Conservation (phyloP, 2,329 filamentous ascomycete genomes). For the Aureobasidium sp. region DNA sequence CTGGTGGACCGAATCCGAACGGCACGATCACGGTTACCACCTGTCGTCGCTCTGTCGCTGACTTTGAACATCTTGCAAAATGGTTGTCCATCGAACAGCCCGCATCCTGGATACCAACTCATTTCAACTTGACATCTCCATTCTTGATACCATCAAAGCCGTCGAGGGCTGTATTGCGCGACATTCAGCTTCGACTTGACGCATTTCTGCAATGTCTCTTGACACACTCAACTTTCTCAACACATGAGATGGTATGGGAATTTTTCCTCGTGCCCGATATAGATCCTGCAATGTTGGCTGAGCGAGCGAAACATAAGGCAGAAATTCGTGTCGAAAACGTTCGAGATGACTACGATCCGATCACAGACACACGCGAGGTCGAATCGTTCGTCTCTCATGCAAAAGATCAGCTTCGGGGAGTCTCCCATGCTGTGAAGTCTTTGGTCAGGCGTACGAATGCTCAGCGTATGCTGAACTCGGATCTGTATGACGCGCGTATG, state of each 20-base stretch:
- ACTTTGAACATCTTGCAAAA: constrained; percentile 84
- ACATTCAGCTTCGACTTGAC: constrained; percentile 80
- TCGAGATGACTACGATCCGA: constrained; percentile 77
- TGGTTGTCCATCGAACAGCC: constrained; percentile 84
- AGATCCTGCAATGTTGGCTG: constrained; percentile 79
- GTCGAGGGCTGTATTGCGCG: constrained; percentile 74
- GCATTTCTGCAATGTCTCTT: constrained; percentile 82
- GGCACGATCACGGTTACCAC: constrained; percentile 90
- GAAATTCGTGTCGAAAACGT: constrained; percentile 76
- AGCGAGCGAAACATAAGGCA: constrained; percentile 79
- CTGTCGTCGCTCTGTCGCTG: constrained; percentile 73
- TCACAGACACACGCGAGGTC: constrained; percentile 73
- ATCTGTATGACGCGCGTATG: constrained; percentile 59
- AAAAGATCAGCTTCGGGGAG: constrained; percentile 75
- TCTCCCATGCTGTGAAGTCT: constrained; percentile 75
- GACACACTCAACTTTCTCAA: constrained; percentile 82
- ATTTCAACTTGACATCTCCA: constrained; percentile 71
- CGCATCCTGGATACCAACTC: constrained; percentile 83
- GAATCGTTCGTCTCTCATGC: constrained; percentile 90
- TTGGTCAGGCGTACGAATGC: constrained; percentile 73
- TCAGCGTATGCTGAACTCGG: constrained; percentile 55
- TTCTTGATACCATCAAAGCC: constrained; percentile 92
- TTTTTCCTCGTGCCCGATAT: constrained; percentile 96
- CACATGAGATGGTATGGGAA: constrained; percentile 97
- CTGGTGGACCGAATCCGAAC: constrained; percentile 72